These are phyloP conservation scores for Aspergillus cavernicola DNA, from an alignment of 495 filamentous ascomycete genomes.

Conservation along the genomic window DNA sequence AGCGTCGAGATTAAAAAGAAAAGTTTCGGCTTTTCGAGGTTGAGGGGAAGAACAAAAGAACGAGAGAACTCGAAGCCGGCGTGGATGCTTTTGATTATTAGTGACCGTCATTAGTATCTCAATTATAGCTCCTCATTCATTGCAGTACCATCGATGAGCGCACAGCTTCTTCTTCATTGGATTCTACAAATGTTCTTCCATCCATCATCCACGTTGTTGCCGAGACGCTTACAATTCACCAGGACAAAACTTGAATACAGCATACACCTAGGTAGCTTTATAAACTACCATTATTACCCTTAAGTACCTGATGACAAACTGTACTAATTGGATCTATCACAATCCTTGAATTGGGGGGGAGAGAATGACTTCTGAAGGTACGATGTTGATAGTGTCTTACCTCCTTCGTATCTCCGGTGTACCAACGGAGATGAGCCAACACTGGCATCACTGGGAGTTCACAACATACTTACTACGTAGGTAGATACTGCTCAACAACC, in stretches of 20 bases:
- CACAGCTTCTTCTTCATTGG: conserved; percentile 6
- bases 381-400: conserved; percentile 6
- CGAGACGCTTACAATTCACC: conserved; percentile 11
- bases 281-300: too few relatives aligned
- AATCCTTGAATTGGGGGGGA: background rate
- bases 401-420: conserved; percentile 11
- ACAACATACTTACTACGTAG: too few relatives aligned
- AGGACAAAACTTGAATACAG: background rate
- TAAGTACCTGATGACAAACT: too few relatives aligned
- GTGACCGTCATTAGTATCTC: background rate
- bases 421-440: background rate
- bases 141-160: background rate
- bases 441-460: background rate
- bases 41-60: conserved; percentile 18
- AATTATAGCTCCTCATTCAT: conserved; percentile 4
- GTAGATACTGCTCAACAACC: too few relatives aligned
- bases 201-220: conserved; percentile 7
- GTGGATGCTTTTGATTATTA: background rate
- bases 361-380: background rate
- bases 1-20: conserved; percentile 39
- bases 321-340: background rate
- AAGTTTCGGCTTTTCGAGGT: conserved; percentile 24
- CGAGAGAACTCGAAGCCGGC: background rate
- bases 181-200: conserved; percentile 3
- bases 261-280: too few relatives aligned